Percentiles rank a stretch among this genome's conserved stretches.
Conservation (phyloP, 2,329 filamentous ascomycete species). For the Aureobasidium leucospermi region DNA sequence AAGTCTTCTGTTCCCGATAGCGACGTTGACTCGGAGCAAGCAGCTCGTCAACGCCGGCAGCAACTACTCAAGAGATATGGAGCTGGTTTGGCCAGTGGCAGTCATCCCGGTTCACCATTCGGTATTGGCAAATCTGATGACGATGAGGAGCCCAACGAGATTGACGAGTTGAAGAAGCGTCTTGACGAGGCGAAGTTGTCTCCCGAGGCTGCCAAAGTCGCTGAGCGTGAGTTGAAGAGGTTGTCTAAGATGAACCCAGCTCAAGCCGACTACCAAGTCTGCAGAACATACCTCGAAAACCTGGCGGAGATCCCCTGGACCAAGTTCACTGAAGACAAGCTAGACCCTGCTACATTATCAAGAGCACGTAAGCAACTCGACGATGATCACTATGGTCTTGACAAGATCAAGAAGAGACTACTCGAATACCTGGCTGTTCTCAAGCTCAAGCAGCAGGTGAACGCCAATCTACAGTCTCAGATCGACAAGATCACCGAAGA, state of each 20-base stretch:
- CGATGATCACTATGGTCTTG: conserved; percentile 90
- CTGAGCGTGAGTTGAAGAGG: conserved; percentile 78
- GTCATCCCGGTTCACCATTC: conserved; percentile 15
- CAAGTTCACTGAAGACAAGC: conserved; percentile 72
- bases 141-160: conserved; percentile 77
- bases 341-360: conserved; percentile 71
- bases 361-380: conserved; percentile 84
- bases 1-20: conserved; percentile 45
- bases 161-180: conserved; percentile 85
- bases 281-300: conserved; percentile 87
- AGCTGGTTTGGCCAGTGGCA: conserved; percentile 23
- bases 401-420: conserved; percentile 94
- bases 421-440: conserved; percentile 96
- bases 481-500: conserved; percentile 52
- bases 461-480: conserved; percentile 72
- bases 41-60: conserved; percentile 37
- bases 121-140: conserved; percentile 49
- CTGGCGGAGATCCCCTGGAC: conserved; percentile 92
- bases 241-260: conserved; percentile 93
- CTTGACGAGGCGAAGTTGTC: conserved; percentile 74
- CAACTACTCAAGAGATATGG: conserved; percentile 30
- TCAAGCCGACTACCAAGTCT: conserved; percentile 93
- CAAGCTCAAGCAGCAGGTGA: conserved; percentile 85
- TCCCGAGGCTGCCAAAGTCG: conserved; percentile 81
- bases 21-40: conserved; percentile 22